A percentile compares a stretch with the other conserved stretches of the same genome.
These are phyloP conservation scores for Rhododendron molle DNA, from an alignment of 148 eudicot genomes.

Conservation along the genomic window DNA sequence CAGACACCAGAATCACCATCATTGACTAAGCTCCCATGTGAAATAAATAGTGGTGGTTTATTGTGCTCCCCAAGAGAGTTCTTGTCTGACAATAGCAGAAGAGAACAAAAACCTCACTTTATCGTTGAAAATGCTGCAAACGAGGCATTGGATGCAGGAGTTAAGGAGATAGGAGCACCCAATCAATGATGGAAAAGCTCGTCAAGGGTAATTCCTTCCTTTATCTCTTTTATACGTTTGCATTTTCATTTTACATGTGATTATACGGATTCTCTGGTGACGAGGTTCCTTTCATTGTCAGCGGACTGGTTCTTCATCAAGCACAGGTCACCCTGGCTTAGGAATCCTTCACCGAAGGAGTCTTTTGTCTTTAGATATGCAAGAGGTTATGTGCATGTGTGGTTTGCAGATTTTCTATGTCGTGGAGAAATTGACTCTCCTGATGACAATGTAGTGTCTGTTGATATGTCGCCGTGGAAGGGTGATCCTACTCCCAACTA, in stretches of 20 bases:
- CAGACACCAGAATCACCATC: conserved; percentile 49
- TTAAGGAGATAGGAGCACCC: conserved; percentile 19
- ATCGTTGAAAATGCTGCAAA: conserved; percentile 24
- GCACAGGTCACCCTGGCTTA: conserved; percentile 19
- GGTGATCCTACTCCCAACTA: not conserved
- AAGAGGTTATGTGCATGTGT: conserved; percentile 5
- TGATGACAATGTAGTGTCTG: not conserved
- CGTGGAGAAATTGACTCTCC: not conserved
- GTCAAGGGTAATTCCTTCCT: conserved; percentile 47
- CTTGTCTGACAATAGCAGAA: conserved; percentile 25
- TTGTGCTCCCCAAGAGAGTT: conserved; percentile 23
- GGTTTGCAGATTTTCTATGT: not conserved
- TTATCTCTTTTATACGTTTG: conserved; percentile 20
- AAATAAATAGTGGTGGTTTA: conserved; percentile 22
- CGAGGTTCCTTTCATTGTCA: conserved; percentile 43
- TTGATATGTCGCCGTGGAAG: not conserved
- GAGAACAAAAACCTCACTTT: conserved; percentile 21
- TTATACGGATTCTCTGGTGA: conserved; percentile 36
- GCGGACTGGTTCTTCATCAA: conserved; percentile 27
- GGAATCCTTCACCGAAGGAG: conserved; percentile 5
- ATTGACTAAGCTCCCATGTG: conserved; percentile 24
- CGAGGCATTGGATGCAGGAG: conserved; percentile 20
- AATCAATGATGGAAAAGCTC: conserved; percentile 14
- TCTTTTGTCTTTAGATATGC: conserved; percentile 6
- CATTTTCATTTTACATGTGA: conserved; percentile 8